phyloP scores from a whole-genome alignment of 495 filamentous ascomycete species.

The Ascodesmis nigricans region DNA sequence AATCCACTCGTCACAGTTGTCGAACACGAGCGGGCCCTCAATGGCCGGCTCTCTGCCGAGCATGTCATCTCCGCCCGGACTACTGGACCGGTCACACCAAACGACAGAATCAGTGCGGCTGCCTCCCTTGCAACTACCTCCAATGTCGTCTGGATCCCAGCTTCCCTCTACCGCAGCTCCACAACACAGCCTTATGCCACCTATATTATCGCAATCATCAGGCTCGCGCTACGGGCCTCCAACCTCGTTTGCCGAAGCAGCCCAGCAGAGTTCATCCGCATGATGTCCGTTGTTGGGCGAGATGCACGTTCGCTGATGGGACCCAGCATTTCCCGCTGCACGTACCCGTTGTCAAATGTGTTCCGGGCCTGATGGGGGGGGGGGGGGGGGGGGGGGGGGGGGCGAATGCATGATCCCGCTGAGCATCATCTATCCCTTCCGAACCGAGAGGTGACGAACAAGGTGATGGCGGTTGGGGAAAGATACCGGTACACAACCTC shows the following conservation, averaged over 20 bases:
- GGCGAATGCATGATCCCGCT: too few relatives aligned
- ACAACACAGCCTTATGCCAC: slow-evolving; percentile 19
- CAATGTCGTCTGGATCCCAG: slow-evolving; percentile 18
- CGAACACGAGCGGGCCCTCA: slow-evolving; percentile 9
- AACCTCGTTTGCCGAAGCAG: slow-evolving; percentile 22
- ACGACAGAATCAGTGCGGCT: slow-evolving; percentile 13
- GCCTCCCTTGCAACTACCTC: slow-evolving; percentile 20
- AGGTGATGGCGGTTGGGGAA: too few relatives aligned
- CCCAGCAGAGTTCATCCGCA: too few relatives aligned
- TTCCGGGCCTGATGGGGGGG: too few relatives aligned
- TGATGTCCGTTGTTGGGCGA: too few relatives aligned
- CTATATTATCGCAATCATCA: slow-evolving; percentile 17
- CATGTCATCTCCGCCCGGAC: slow-evolving; percentile 18
- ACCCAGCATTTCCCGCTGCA: too few relatives aligned
- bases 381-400: too few relatives aligned
- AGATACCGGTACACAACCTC: too few relatives aligned
- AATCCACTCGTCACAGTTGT: slow-evolving; percentile 15
- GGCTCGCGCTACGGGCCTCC: slow-evolving; percentile 21
- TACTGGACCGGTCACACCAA: slow-evolving; percentile 15
- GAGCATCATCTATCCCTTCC: too few relatives aligned
- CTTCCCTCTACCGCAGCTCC: slow-evolving; percentile 5
- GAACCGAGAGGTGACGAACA: too few relatives aligned
- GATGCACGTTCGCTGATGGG: too few relatives aligned
- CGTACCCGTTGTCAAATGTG: too few relatives aligned
- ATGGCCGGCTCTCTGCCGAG: slow-evolving; percentile 8